Conservation (phyloP, 2,329 filamentous ascomycete species). For the Exophiala viscosa region DNA sequence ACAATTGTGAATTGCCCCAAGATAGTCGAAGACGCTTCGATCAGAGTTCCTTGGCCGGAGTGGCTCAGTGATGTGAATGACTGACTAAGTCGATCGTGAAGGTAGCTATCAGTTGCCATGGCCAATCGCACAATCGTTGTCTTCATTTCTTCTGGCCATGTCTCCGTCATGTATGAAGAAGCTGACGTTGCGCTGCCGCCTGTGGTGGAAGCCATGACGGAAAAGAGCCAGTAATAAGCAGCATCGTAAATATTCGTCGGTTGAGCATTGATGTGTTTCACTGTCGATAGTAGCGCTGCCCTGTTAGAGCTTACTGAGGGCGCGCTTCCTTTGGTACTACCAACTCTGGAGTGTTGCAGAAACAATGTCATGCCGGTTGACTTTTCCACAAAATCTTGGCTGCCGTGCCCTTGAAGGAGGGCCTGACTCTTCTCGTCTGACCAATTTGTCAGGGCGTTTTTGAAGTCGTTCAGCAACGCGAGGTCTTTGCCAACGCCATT, state of each 20-base stretch:
- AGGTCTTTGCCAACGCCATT: constrained; percentile 21
- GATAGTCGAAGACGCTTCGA: neutral
- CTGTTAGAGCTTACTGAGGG: constrained; percentile 40
- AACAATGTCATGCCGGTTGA: constrained; percentile 52
- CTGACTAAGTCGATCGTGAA: constrained; percentile 43
- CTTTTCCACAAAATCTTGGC: constrained; percentile 47
- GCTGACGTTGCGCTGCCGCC: constrained; percentile 17
- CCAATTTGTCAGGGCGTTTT: constrained; percentile 42
- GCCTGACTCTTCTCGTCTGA: constrained; percentile 42
- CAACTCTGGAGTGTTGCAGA: constrained; percentile 53
- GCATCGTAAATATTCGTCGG: constrained; percentile 51
- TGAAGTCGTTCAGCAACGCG: constrained; percentile 44
- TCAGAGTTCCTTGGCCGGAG: neutral
- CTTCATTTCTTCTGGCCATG: constrained; percentile 56
- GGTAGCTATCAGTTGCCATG: constrained; percentile 52
- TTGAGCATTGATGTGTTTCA: constrained; percentile 43
- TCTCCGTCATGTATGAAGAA: constrained; percentile 52
- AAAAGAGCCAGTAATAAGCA: constrained; percentile 52
- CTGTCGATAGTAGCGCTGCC: constrained; percentile 39
- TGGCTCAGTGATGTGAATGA: constrained; percentile 25
- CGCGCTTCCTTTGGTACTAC: constrained; percentile 37
- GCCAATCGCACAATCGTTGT: constrained; percentile 52
- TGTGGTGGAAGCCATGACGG: constrained; percentile 37
- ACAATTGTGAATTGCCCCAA: constrained; percentile 31
- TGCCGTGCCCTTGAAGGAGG: constrained; percentile 47